Evolutionary conservation across 805 yeast species (phyloP).

Genomic region (Dipodascus geniculatus): DNA sequence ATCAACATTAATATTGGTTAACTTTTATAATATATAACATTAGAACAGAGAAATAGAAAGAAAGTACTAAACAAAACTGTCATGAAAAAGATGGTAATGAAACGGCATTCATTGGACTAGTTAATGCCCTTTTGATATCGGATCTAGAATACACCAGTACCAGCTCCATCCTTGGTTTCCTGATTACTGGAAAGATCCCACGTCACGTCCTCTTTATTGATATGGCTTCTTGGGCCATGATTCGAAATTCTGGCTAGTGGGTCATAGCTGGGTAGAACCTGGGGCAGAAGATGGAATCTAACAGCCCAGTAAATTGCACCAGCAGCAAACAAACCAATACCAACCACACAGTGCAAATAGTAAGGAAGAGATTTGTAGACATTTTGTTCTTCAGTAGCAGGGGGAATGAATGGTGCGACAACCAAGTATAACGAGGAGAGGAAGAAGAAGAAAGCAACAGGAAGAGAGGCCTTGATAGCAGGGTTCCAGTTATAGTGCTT

Average conservation of each 20-base stretch:
- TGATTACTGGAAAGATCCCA: background rate
- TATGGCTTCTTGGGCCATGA: background rate
- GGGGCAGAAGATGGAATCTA: background rate
- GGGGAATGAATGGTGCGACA: conserved; percentile 73
- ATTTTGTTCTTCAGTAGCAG: conserved; percentile 42
- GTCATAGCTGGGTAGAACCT: background rate
- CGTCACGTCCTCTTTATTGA: background rate
- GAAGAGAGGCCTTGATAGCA: conserved; percentile 52
- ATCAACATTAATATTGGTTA: too few species aligned
- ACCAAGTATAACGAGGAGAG: conserved; percentile 56
- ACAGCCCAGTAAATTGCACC: conserved; percentile 44
- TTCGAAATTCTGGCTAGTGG: background rate
- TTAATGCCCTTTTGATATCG: background rate
- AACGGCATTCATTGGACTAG: background rate
- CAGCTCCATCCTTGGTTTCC: background rate
- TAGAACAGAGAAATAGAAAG: background rate
- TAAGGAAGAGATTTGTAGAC: conserved; percentile 66
- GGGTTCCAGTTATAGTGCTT: conserved; percentile 48
- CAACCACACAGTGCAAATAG: conserved; percentile 71
- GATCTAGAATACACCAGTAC: background rate
- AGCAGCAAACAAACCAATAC: conserved; percentile 63
- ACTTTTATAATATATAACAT: too few species aligned
- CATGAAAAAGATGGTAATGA: background rate
- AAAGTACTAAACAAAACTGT: background rate
- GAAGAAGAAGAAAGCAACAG: conserved; percentile 53